Evolutionary conservation across 306 rosid species (phyloP).

Genomic region (Acacia crassicarpa): DNA sequence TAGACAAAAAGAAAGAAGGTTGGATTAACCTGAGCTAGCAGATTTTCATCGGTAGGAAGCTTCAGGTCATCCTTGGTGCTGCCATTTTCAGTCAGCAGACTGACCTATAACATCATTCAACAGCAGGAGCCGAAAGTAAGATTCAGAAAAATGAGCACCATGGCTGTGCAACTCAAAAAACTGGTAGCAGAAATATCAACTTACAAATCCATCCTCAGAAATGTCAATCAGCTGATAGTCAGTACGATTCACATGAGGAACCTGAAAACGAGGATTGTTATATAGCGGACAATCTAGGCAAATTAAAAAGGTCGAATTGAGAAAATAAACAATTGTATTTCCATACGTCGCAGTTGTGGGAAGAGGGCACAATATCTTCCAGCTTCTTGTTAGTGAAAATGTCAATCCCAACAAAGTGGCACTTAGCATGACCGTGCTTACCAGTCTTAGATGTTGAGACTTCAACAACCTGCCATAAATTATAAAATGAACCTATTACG

Average conservation of each 20-base stretch:
- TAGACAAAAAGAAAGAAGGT: background rate
- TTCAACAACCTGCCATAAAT: slow-evolving; percentile 49
- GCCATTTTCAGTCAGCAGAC: slow-evolving; percentile 77
- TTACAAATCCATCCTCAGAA: slow-evolving; percentile 63
- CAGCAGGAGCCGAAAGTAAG: background rate
- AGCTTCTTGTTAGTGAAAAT: slow-evolving; percentile 56
- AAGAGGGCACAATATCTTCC: slow-evolving; percentile 79
- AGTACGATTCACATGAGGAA: slow-evolving; percentile 77
- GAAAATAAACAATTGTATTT: slow-evolving; percentile 29
- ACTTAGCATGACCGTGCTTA: slow-evolving; percentile 60
- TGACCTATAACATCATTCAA: slow-evolving; percentile 47
- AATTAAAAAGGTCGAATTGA: background rate
- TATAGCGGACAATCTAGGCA: background rate
- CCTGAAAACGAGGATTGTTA: slow-evolving; percentile 31
- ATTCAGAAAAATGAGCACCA: background rate
- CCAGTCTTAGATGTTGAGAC: slow-evolving; percentile 62
- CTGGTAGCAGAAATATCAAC: slow-evolving; percentile 15
- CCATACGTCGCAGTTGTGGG: slow-evolving; percentile 74
- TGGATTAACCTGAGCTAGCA: slow-evolving; percentile 59
- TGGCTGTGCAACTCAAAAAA: background rate
- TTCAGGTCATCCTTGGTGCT: slow-evolving; percentile 63
- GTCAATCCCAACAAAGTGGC: slow-evolving; percentile 81
- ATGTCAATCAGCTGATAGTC: slow-evolving; percentile 59
- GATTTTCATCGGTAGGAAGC: slow-evolving; percentile 59
- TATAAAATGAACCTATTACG: background rate